Evolutionary conservation across 2,329 filamentous ascomycete species (phyloP), one percentile per base, ranked within the genome.

Genomic region (Teratosphaeria gauchensis): DNA sequence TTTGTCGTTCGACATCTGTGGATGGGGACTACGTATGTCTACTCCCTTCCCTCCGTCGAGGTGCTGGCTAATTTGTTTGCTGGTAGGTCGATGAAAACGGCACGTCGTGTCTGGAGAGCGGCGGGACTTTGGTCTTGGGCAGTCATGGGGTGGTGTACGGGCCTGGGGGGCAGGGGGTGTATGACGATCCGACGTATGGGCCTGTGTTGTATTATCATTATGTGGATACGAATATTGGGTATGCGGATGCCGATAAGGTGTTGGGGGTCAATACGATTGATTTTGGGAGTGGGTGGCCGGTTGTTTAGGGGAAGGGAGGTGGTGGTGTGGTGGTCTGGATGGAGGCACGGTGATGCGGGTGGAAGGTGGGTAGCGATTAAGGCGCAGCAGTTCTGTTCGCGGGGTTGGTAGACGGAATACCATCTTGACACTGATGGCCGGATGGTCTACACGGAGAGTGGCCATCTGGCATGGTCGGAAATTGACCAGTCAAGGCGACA

Each of bases 121-220:
- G 85, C 8, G 86, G 86, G 1, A 85, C 82, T 0, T 73, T 82
- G 3, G 80, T 89, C 0, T 75, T 88, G 0, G 77, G 79, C 62
- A 82, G 78, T 14, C 84, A 88, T 63, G 81, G 73, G 5, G 80
- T 72, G 30, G 77, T 86, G 0, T 88, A 87, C 64, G 85, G 81
- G 32, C 85, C 85, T 16, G 85, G 85, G 61, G 84, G 84, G 42
- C 84, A 88, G 70, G 83, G 81, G 51, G 78, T 85, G 1, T 79
- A 81, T 61, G 73, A 74, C 1, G 83, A 85, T 60, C 72, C 75
- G 0, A 63, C 62, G 14, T 56, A 72, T 9, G 83, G 83, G 1
- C 76, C 79, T 5, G 76, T 86, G 8, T 73, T 86, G 6, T 86
- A 86, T 69, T 86, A 86, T 65, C 82, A 86, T 64, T 85, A 85